A percentile compares a stretch with the other conserved stretches of the same genome.
These are phyloP conservation scores for Cynanchum wilfordii DNA, from an alignment of 257 asterid genomes.

Conservation along the genomic window DNA sequence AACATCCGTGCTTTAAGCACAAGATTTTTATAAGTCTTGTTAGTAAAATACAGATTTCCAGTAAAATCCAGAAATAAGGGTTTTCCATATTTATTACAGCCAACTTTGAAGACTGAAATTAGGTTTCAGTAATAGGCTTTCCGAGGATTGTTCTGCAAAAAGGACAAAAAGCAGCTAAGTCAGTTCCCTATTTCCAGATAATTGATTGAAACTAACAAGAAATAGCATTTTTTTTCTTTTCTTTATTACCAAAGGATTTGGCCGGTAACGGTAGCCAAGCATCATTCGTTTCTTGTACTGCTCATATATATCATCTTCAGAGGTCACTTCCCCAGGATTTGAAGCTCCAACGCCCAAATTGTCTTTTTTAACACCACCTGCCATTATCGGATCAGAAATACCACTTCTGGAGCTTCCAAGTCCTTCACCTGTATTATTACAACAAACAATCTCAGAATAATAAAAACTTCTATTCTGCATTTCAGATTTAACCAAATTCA, in stretches of 20 bases:
- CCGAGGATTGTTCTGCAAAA: constrained; percentile 13
- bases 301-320: constrained; percentile 90
- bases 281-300: constrained; percentile 96
- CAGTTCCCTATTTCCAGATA: too few species aligned
- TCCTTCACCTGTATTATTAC: constrained; percentile 59
- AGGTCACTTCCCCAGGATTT: constrained; percentile 80
- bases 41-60: not conserved
- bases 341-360: constrained; percentile 91
- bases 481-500: not conserved
- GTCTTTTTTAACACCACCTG: constrained; percentile 73
- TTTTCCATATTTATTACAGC: not conserved
- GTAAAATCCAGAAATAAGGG: not conserved
- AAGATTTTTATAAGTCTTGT: not conserved
- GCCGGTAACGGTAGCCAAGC: constrained; percentile 86
- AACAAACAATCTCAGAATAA: not conserved
- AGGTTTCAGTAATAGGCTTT: constrained; percentile 7
- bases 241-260: constrained; percentile 73
- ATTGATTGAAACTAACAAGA: too few species aligned
- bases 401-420: constrained; percentile 88
- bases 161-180: not conserved
- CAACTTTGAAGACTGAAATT: too few species aligned
- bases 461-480: not conserved
- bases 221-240: too few species aligned
- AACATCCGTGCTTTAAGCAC: not conserved
- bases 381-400: constrained; percentile 75